Conservation (phyloP, 352 stramenopile species). For the Pythium myriotylum region DNA sequence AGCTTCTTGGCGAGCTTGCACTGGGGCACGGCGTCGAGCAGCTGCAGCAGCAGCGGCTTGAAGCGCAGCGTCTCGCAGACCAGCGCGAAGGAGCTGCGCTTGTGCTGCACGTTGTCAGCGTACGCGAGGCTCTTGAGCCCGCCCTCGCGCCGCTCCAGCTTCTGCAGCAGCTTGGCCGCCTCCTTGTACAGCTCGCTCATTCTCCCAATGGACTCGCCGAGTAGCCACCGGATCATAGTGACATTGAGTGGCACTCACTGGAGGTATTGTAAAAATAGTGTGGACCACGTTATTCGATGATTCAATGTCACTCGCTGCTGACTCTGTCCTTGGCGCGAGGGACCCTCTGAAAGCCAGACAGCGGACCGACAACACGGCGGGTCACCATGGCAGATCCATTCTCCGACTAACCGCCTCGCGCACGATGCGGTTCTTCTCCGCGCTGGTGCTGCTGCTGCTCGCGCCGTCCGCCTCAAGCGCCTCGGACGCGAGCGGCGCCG, state of each 20-base stretch:
- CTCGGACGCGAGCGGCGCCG: conserved; percentile 6
- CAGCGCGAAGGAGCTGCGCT: conserved; percentile 87
- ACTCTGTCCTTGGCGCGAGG: neutral
- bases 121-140: conserved; percentile 88
- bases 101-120: conserved; percentile 77
- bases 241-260: conserved; percentile 3
- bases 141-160: conserved; percentile 74
- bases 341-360: conserved; percentile 3
- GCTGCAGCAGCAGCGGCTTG: conserved; percentile 73
- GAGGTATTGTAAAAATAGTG: neutral
- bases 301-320: conserved; percentile 2
- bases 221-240: conserved; percentile 7
- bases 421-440: conserved; percentile 21
- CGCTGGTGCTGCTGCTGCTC: conserved; percentile 22
- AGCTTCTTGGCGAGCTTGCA: conserved; percentile 66
- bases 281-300: too few species aligned
- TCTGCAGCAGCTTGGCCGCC: conserved; percentile 71
- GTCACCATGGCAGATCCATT: conserved; percentile 2
- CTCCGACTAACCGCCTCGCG: conserved; percentile 11
- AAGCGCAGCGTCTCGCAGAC: conserved; percentile 90
- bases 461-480: neutral
- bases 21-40: conserved; percentile 71
- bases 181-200: conserved; percentile 90
- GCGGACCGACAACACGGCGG: neutral
- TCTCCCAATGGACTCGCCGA: neutral